phyloP scores from a whole-genome alignment of 257 asterid species.

The Petrea volubilis region DNA sequence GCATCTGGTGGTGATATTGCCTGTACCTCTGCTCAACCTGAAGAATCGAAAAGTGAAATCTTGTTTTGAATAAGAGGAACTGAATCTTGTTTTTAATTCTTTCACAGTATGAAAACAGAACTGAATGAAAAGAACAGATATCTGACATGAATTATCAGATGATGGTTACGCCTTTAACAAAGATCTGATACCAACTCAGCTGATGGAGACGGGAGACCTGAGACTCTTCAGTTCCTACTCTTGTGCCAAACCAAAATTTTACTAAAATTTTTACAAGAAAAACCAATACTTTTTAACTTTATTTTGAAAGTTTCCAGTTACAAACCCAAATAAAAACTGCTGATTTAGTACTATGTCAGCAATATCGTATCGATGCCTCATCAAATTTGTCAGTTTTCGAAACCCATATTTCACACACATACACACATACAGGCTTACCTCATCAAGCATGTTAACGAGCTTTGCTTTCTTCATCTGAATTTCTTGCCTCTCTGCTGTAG shows the following conservation, averaged over 20 bases:
- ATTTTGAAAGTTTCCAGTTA: slow-evolving; percentile 18
- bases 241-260: not conserved
- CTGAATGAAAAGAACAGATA: slow-evolving; percentile 30
- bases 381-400: slow-evolving; percentile 1
- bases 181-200: slow-evolving; percentile 1
- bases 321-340: not conserved
- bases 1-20: slow-evolving; percentile 96
- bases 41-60: not conserved
- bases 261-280: not conserved
- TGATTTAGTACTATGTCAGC: slow-evolving; percentile 23
- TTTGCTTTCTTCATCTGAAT: slow-evolving; percentile 97
- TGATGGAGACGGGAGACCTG: not conserved
- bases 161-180: slow-evolving; percentile 18
- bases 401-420: not conserved
- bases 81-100: not conserved
- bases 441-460: slow-evolving; percentile 97
- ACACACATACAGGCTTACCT: slow-evolving; percentile 54
- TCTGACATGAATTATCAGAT: slow-evolving; percentile 21
- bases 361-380: slow-evolving; percentile 18
- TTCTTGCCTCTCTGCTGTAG: slow-evolving; percentile 85
- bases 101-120: slow-evolving; percentile 9
- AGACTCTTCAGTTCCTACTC: not conserved
- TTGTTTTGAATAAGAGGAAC: no score
- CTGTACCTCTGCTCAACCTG: slow-evolving; percentile 96
- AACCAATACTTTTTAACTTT: not conserved